Evolutionary conservation across 2,329 filamentous ascomycete species (phyloP).

Genomic region (Arthroderma sp.): DNA sequence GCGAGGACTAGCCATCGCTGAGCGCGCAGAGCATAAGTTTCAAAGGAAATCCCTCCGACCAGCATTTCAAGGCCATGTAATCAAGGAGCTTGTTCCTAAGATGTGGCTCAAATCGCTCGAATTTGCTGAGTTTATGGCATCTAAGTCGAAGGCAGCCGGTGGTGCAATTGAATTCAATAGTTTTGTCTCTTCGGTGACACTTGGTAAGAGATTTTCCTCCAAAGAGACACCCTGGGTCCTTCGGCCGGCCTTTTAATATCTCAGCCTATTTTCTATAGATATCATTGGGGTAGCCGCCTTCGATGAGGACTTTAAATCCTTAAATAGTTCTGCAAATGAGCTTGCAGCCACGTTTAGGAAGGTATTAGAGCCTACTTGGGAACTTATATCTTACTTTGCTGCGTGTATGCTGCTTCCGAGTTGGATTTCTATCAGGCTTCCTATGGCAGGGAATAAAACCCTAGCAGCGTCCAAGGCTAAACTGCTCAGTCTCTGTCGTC

Average conservation of each 20-base stretch:
- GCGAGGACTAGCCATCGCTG: slow-evolving; percentile 40
- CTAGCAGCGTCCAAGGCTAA: slow-evolving; percentile 23
- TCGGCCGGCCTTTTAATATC: slow-evolving; percentile 17
- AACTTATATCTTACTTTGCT: slow-evolving; percentile 34
- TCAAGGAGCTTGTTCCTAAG: slow-evolving; percentile 24
- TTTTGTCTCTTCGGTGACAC: slow-evolving; percentile 23
- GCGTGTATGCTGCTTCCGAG: slow-evolving; percentile 38
- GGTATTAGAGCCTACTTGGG: slow-evolving; percentile 38
- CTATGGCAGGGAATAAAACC: slow-evolving; percentile 26
- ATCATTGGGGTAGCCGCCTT: slow-evolving; percentile 48
- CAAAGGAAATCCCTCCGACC: slow-evolving; percentile 32
- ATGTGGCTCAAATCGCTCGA: slow-evolving; percentile 32
- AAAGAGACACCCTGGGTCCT: slow-evolving; percentile 5
- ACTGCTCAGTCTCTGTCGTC: slow-evolving; percentile 24
- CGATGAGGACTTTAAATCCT: slow-evolving; percentile 44
- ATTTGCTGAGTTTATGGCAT: slow-evolving; percentile 24
- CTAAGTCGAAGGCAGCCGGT: slow-evolving; percentile 12
- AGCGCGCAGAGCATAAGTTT: slow-evolving; percentile 40
- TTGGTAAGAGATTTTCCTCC: neutral
- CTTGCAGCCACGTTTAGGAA: slow-evolving; percentile 42
- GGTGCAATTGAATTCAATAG: slow-evolving; percentile 27
- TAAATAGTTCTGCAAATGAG: slow-evolving; percentile 40
- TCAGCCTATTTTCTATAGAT: slow-evolving; percentile 37
- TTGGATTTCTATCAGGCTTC: slow-evolving; percentile 40
- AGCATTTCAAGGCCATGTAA: slow-evolving; percentile 28